Base-by-base conservation (phyloP, 768 basidiomycete species). In the Polyporus arcularius region DNA sequence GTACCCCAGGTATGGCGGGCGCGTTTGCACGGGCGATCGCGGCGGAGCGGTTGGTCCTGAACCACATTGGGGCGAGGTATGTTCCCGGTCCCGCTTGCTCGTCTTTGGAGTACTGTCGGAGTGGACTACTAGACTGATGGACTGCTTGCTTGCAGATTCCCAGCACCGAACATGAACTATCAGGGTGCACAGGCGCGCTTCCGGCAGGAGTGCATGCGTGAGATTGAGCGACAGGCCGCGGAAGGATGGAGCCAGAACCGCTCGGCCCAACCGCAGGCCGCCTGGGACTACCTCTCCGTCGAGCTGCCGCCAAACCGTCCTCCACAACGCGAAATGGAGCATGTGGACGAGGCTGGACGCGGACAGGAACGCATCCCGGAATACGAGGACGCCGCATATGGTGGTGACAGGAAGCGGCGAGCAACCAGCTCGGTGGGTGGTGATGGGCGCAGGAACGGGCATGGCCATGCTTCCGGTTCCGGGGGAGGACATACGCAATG, bases 1-100 rank as follows among this genome's bases (percentile, higher is more conserved):
- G 91, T 14, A 86, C 87, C 0, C 88, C 92, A 4, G 77, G 75
- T 38, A 89, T 89, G 83, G 94, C 92, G 1, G 93, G 92, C 8
- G 75, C 70, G 15, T 93, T 94, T 68, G 91, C 92, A 5, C 84
- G 79, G 58, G 69, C 64, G 2, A 78, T 89, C 52, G 77, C 80
- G 1, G 89, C 92, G 21, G 72, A 82, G 68, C 75, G 77, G 47
- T 74, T 94, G 7, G 81, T 89, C 21, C 70, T 95, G 50, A 94
- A 95, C 70, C 93, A 94, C 70, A 85, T 94, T 35, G 85, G 90
- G 60, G 76, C 79, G 55, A 80, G 87, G 89, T 91, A 61, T 61
- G 79, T 71, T 3, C 11, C 35, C 21, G 21, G 2, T n/a, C 14
- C n/a, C 38, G 11, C 31, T 15, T 38, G 43, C 53, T 58, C n/a